A percentile compares a stretch with the other conserved stretches of the same genome.
Conservation (phyloP, 805 yeast genomes). For the Hagleromyces aurorensis region DNA sequence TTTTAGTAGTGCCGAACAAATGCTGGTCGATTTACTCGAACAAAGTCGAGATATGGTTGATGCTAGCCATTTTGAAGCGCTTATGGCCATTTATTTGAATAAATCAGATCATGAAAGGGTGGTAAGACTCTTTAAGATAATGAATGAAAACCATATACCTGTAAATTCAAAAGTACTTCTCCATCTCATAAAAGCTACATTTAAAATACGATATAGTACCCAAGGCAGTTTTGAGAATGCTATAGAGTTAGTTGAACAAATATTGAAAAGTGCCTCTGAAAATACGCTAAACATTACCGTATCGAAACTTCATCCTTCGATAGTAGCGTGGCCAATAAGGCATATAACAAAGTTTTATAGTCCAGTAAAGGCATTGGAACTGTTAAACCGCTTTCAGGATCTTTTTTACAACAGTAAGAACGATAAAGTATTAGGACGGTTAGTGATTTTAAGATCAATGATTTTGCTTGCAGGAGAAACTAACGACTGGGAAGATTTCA, state of each 20-base stretch:
- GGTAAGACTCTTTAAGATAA: conserved; percentile 20
- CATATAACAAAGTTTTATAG: conserved; percentile 25
- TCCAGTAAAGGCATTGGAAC: conserved; percentile 28
- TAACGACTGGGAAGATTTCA: conserved; percentile 29
- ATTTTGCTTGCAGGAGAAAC: conserved; percentile 26
- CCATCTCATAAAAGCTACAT: conserved; percentile 27
- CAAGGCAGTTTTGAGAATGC: conserved; percentile 25
- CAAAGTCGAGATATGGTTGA: conserved; percentile 13
- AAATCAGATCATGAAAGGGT: conserved; percentile 24
- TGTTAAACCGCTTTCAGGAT: conserved; percentile 28
- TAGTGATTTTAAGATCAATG: conserved; percentile 28
- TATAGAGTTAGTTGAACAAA: conserved; percentile 26
- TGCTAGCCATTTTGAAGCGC: conserved; percentile 23
- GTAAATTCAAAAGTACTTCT: conserved; percentile 25
- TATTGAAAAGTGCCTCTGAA: conserved; percentile 23
- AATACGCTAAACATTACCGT: conserved; percentile 15
- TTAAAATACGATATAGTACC: conserved; percentile 23
- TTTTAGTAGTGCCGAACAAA: conserved; percentile 15
- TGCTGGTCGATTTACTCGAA: conserved; percentile 14
- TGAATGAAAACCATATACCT: conserved; percentile 19
- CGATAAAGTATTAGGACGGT: conserved; percentile 17
- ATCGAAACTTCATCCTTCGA: conserved; percentile 28
- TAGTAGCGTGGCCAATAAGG: conserved; percentile 32
- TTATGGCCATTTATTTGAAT: conserved; percentile 28
- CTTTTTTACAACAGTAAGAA: conserved; percentile 22